phyloP scores from a whole-genome alignment of 257 asterid genomes.

The Capsicum rhomboideum region DNA sequence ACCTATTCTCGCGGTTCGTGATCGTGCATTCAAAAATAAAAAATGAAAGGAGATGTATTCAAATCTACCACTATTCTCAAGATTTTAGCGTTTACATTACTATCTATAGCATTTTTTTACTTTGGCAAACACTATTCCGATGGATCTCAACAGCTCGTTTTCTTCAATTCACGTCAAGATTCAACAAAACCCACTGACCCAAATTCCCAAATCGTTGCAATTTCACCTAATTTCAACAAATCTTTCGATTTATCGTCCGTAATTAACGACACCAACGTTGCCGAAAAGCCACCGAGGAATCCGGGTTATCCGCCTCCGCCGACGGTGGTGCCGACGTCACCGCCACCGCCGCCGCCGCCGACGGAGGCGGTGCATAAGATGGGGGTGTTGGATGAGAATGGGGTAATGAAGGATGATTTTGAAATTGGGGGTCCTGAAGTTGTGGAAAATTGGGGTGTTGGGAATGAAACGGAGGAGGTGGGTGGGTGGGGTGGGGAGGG shows the following conservation, averaged over 20 bases:
- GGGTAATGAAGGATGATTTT: slow-evolving; percentile 68
- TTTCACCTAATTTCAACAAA: slow-evolving; percentile 57
- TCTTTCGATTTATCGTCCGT: slow-evolving; percentile 34
- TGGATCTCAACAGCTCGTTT: slow-evolving; percentile 49
- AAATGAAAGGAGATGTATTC: slow-evolving; percentile 43
- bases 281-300: not conserved
- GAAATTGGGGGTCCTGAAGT: slow-evolving; percentile 65
- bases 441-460: slow-evolving; percentile 47
- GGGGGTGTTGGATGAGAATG: slow-evolving; percentile 89
- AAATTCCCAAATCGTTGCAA: slow-evolving; percentile 13
- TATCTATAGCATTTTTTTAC: slow-evolving; percentile 57
- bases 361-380: slow-evolving; percentile 42
- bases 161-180: slow-evolving; percentile 44
- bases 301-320: not conserved
- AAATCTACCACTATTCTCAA: slow-evolving; percentile 43
- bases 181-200: not conserved
- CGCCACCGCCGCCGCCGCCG: slow-evolving; percentile 32
- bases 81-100: slow-evolving; percentile 36
- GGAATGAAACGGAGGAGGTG: slow-evolving; percentile 39
- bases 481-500: slow-evolving; percentile 23
- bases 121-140: slow-evolving; percentile 59
- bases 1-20: no score
- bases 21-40: no score
- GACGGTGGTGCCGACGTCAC: no score
- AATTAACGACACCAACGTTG: slow-evolving; percentile 24